Percentiles rank a stretch among this genome's conserved stretches.
Conservation (phyloP, 352 stramenopile species). For the Pythium periplocum region DNA sequence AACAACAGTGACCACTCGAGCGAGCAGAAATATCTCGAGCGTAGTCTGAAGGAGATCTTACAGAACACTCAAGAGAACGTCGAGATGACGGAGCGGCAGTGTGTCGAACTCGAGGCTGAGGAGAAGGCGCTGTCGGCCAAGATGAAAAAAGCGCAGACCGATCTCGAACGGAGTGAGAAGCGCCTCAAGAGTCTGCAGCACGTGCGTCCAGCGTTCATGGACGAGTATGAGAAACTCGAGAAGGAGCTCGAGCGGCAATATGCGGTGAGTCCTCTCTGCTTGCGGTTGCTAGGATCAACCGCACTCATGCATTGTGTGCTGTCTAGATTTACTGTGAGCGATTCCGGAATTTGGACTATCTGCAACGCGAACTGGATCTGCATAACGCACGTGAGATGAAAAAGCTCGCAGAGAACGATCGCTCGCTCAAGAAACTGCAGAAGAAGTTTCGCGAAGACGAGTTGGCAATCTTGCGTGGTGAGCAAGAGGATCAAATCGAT, state of each 20-base stretch:
- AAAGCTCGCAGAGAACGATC: constrained; percentile 84
- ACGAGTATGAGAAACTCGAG: constrained; percentile 98
- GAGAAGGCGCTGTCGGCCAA: constrained; percentile 88
- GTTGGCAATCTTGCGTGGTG: constrained; percentile 78
- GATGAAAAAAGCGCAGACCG: constrained; percentile 93
- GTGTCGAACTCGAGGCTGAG: constrained; percentile 89
- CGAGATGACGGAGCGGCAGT: constrained; percentile 84
- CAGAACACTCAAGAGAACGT: constrained; percentile 79
- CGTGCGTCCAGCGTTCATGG: constrained; percentile 94
- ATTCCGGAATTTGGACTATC: constrained; percentile 96
- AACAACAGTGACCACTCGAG: constrained; percentile 78
- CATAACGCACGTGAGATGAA: constrained; percentile 86
- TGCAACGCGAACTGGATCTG: constrained; percentile 91
- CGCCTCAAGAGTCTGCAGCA: constrained; percentile 89
- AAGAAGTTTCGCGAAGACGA: constrained; percentile 92
- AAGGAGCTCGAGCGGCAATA: constrained; percentile 95
- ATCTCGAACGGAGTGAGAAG: constrained; percentile 95
- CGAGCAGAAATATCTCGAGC: constrained; percentile 88
- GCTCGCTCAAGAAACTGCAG: constrained; percentile 90
- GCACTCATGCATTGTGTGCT: not conserved
- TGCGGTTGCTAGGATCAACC: no score
- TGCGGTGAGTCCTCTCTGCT: constrained; percentile 36
- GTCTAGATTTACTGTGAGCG: constrained; percentile 86
- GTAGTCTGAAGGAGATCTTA: constrained; percentile 74
- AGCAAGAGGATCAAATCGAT: constrained; percentile 81